Conservation (phyloP, 345 rosid genomes). For the Populus simonii region DNA sequence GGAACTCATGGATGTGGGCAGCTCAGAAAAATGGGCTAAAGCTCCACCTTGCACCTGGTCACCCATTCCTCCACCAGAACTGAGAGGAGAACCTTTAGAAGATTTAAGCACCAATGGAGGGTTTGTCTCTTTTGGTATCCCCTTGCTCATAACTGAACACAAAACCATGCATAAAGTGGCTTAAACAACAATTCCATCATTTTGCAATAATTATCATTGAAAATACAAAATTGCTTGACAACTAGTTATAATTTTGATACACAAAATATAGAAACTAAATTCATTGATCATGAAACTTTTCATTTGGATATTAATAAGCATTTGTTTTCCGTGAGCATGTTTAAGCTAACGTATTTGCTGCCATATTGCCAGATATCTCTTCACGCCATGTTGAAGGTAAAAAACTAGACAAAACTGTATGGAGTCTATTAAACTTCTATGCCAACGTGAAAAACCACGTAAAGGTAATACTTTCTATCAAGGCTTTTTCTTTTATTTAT, state of each 20-base stretch:
- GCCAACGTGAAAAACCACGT: constrained; percentile 72
- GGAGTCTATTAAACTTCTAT: constrained; percentile 79
- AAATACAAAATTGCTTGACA: neutral
- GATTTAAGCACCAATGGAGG: constrained; percentile 85
- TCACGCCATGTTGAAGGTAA: constrained; percentile 61
- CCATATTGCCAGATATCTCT: constrained; percentile 51
- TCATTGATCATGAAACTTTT: neutral
- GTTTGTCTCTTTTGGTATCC: constrained; percentile 74
- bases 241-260: neutral
- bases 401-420: constrained; percentile 69
- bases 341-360: constrained; percentile 9
- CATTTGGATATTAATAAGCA: neutral
- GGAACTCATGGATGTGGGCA: constrained; percentile 81
- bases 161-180: neutral
- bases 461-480: constrained; percentile 47
- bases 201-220: neutral
- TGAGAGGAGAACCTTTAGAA: constrained; percentile 73
- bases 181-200: constrained; percentile 1
- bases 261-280: neutral
- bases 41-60: constrained; percentile 87
- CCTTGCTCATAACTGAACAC: constrained; percentile 10
- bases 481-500: neutral
- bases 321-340: constrained; percentile 2
- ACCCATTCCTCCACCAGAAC: constrained; percentile 79
- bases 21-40: constrained; percentile 59